Evolutionary conservation across 345 rosid genomes (phyloP), one percentile per base, ranked within the genome.

Genomic region (Camelina neglecta): DNA sequence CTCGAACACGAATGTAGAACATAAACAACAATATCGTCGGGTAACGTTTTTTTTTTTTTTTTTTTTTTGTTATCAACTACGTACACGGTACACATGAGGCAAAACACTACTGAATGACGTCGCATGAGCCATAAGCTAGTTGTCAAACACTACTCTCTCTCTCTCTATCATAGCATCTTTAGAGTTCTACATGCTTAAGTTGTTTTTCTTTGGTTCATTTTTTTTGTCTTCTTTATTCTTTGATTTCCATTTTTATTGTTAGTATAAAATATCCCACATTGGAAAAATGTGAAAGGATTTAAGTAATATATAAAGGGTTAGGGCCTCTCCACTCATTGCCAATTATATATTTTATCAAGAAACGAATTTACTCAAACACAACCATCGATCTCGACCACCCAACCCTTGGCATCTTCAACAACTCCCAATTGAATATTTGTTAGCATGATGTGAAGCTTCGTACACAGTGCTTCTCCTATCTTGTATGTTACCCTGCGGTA

Each of bases 381-480:
- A 18, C 44, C 20, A 26, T 45, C 47, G 12, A 74, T 38, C 53
- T 75, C 73, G 39, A 75, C 44, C 36, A 51, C 53, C 79, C 79
- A 75, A 58, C 74, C 69, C 5, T 51, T 75, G 9, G n/a, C 49
- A 31, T 67, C 79, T 60, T 75, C 48, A 16, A 60, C 44, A 16
- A 68, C 44, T 3, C 79, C 74, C 35, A 23, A 60, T 4, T 75
- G 79, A 61, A 75, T 75, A 49, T 39, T 60, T 5, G 63, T 75
- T 18, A 75, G 51, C 79, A 60, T 60, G 18, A 2, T 1, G 18
- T 50, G 16, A 1, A 68, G 68, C 66, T 60, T 75, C 4, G 60
- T 26, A 10, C 69, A 67, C 68, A 68, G 39, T 36, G 79, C 63
- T 29, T 51, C 73, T n/a, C 79, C 74, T n/a, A 61, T 67, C 48